Evolutionary conservation across 768 basidiomycete species (phyloP).

Genomic region (Lactifluus volemus): DNA sequence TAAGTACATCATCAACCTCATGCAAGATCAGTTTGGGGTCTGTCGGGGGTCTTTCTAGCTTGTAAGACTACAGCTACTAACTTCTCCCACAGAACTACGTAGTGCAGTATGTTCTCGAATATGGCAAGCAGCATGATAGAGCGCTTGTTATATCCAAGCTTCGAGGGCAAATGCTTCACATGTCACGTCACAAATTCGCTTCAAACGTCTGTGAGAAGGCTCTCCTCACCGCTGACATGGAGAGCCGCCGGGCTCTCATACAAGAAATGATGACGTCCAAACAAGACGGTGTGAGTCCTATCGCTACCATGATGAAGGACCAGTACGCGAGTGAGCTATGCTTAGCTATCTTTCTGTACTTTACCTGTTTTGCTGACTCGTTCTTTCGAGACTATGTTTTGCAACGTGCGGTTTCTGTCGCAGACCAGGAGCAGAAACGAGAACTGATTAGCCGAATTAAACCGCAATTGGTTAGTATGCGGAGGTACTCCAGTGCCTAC

Average conservation of each 20-base stretch:
- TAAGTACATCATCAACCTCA: slow-evolving; percentile 56
- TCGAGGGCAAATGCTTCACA: slow-evolving; percentile 65
- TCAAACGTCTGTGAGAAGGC: slow-evolving; percentile 96
- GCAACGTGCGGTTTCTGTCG: slow-evolving; percentile 64
- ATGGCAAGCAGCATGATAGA: slow-evolving; percentile 64
- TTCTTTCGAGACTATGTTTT: slow-evolving; percentile 66
- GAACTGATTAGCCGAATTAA: slow-evolving; percentile 51
- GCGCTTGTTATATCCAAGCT: slow-evolving; percentile 57
- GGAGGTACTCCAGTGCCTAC: slow-evolving; percentile 61
- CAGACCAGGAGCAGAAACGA: slow-evolving; percentile 66
- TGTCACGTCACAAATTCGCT: slow-evolving; percentile 87
- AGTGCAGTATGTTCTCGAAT: slow-evolving; percentile 84
- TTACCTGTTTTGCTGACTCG: background rate
- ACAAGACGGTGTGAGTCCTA: slow-evolving; percentile 54
- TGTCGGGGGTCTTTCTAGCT: slow-evolving; percentile 22
- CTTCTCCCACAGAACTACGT: slow-evolving; percentile 70
- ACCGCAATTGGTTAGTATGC: slow-evolving; percentile 62
- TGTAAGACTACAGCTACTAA: slow-evolving; percentile 10
- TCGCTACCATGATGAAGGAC: slow-evolving; percentile 77
- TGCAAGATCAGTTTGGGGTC: slow-evolving; percentile 90
- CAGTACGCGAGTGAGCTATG: slow-evolving; percentile 71
- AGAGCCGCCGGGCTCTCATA: slow-evolving; percentile 60
- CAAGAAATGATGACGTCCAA: slow-evolving; percentile 70
- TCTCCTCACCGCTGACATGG: slow-evolving; percentile 52
- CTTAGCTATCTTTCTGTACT: background rate